Evolutionary conservation across 1,139 yeast species (phyloP).

Genomic region (Barnettozyma hawaiiensis): DNA sequence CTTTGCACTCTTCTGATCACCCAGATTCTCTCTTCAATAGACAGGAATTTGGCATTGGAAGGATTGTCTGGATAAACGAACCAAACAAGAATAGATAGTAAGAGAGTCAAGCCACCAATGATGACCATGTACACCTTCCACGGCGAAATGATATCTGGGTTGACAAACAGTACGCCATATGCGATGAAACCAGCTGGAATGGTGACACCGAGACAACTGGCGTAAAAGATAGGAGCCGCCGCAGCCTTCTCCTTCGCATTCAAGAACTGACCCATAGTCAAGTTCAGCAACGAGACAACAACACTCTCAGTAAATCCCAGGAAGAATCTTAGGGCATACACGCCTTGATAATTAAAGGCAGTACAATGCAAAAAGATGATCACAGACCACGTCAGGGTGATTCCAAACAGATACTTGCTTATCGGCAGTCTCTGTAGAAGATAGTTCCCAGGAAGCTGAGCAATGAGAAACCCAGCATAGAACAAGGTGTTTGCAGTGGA

Average conservation of each 20-base stretch:
- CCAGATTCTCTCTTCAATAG: constrained; percentile 44
- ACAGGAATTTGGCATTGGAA: constrained; percentile 42
- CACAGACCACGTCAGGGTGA: constrained; percentile 35
- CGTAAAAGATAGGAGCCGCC: constrained; percentile 44
- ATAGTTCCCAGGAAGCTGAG: constrained; percentile 32
- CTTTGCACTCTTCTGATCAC: constrained; percentile 43
- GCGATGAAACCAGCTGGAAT: constrained; percentile 40
- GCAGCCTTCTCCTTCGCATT: constrained; percentile 41
- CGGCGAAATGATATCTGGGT: constrained; percentile 21
- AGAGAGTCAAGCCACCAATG: constrained; percentile 43
- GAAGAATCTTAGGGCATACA: constrained; percentile 39
- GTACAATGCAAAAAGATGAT: constrained; percentile 37
- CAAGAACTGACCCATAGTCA: constrained; percentile 52
- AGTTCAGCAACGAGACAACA: constrained; percentile 47
- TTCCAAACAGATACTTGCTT: constrained; percentile 29
- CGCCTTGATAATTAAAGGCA: constrained; percentile 34
- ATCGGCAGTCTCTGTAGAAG: constrained; percentile 34
- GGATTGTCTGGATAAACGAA: constrained; percentile 49
- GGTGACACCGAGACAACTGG: constrained; percentile 45
- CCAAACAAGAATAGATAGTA: constrained; percentile 38
- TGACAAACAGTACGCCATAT: constrained; percentile 37
- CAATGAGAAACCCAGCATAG: constrained; percentile 37
- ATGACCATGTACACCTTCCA: constrained; percentile 47
- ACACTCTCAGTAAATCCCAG: constrained; percentile 45
- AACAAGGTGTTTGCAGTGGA: constrained; percentile 34